Conservation (phyloP, 768 basidiomycete genomes). For the Lactarius quietus region DNA sequence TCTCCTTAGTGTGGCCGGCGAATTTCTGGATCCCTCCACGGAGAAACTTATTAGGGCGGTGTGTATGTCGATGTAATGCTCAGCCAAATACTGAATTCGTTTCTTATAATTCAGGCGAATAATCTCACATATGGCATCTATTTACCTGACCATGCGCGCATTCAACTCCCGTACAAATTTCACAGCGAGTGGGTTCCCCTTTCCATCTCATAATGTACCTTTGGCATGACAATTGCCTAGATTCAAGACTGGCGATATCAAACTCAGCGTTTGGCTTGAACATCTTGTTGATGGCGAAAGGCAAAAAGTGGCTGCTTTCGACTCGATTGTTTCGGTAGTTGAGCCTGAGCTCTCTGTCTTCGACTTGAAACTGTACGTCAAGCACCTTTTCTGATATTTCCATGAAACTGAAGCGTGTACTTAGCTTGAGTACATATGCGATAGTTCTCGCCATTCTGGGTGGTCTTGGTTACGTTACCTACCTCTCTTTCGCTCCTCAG, state of each 20-base stretch:
- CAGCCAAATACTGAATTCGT: conserved; percentile 1
- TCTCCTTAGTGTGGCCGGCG: conserved; percentile 59
- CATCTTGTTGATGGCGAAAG: conserved; percentile 53
- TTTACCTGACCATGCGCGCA: conserved; percentile 52
- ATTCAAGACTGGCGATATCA: conserved; percentile 34
- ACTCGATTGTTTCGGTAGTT: conserved; percentile 72
- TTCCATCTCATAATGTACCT: neutral
- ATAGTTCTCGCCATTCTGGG: conserved; percentile 62
- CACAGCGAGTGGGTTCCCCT: conserved; percentile 70
- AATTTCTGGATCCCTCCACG: conserved; percentile 62
- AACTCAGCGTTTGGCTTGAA: conserved; percentile 74
- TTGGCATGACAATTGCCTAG: conserved; percentile 6
- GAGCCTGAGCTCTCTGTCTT: conserved; percentile 76
- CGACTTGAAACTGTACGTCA: conserved; percentile 73
- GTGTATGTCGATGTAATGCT: conserved; percentile 27
- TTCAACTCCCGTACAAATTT: conserved; percentile 69
- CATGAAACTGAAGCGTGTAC: conserved; percentile 1
- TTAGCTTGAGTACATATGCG: conserved; percentile 63
- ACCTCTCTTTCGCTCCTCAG: conserved; percentile 62
- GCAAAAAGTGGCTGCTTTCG: conserved; percentile 65
- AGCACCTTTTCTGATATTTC: conserved; percentile 6
- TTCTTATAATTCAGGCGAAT: conserved; percentile 48
- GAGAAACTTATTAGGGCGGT: conserved; percentile 71
- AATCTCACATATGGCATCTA: conserved; percentile 48
- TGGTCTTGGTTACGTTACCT: conserved; percentile 61